phyloP scores from a whole-genome alignment of 129 eudicot species.

The Lactuca sativa region DNA sequence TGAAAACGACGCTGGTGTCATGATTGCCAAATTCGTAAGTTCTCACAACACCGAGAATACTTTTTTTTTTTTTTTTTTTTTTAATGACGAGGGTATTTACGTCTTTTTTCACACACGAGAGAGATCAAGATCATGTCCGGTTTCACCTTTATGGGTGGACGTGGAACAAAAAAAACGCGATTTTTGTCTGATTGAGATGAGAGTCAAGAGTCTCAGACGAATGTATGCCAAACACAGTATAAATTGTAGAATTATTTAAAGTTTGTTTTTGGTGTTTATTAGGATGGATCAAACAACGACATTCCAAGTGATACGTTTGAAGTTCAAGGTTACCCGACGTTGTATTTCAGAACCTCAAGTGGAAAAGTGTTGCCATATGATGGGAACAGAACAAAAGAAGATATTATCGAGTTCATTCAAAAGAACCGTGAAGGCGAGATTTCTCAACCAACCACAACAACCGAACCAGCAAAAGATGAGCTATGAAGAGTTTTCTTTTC shows the following conservation, averaged over 20 bases:
- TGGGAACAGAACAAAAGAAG: conserved; percentile 86
- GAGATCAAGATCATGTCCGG: too few relatives aligned
- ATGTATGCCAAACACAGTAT: too few relatives aligned
- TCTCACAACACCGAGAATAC: background rate
- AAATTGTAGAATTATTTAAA: too few relatives aligned
- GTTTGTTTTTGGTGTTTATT: background rate
- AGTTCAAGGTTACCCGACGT: conserved; percentile 88
- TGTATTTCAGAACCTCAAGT: conserved; percentile 74
- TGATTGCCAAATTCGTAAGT: conserved; percentile 85
- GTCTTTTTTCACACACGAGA: background rate
- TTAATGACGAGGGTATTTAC: background rate
- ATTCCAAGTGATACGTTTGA: conserved; percentile 56
- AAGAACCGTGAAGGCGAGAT: conserved; percentile 58
- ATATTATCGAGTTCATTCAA: conserved; percentile 64
- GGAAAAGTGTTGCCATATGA: conserved; percentile 63
- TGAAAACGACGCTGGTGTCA: conserved; percentile 60
- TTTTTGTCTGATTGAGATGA: background rate
- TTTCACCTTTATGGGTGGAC: too few relatives aligned
- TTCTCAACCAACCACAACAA: conserved; percentile 21
- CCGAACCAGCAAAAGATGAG: conserved; percentile 56
- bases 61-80: too few relatives aligned
- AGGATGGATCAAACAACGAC: conserved; percentile 95
- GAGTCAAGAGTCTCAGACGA: too few relatives aligned
- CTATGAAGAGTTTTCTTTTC: conserved; percentile 38
- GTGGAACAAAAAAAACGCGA: background rate